These are phyloP conservation scores for Aspergillus ruber DNA, from an alignment of 2,329 filamentous ascomycete species.

Conservation along the genomic window DNA sequence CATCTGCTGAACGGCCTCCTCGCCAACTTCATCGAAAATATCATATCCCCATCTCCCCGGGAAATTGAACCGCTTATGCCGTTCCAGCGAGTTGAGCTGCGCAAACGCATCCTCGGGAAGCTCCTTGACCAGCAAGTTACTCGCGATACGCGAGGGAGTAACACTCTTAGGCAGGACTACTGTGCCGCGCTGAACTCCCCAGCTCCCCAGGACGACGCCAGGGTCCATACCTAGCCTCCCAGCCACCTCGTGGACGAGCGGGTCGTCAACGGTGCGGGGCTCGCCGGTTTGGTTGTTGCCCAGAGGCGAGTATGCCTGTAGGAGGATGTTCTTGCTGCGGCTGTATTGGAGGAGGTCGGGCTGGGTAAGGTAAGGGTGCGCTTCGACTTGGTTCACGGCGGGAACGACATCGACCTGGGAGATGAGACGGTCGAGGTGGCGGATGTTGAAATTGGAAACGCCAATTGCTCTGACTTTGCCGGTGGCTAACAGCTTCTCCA, in stretches of 20 bases:
- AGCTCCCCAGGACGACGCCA: slow-evolving; percentile 49
- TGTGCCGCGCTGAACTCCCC: slow-evolving; percentile 49
- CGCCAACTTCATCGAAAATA: slow-evolving; percentile 28
- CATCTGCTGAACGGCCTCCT: slow-evolving; percentile 13
- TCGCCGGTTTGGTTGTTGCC: slow-evolving; percentile 44
- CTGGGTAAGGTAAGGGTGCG: slow-evolving; percentile 31
- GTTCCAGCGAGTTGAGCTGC: slow-evolving; percentile 22
- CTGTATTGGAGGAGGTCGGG: slow-evolving; percentile 48
- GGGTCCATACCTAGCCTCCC: slow-evolving; percentile 54
- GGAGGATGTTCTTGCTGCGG: slow-evolving; percentile 47
- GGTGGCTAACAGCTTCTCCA: slow-evolving; percentile 52
- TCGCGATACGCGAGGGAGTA: slow-evolving; percentile 44
- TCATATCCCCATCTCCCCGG: slow-evolving; percentile 26
- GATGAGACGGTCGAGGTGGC: slow-evolving; percentile 66
- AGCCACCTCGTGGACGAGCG: slow-evolving; percentile 54
- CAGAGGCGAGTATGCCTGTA: slow-evolving; percentile 51
- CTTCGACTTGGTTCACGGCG: slow-evolving; percentile 63
- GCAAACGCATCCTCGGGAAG: slow-evolving; percentile 21
- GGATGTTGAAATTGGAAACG: slow-evolving; percentile 66
- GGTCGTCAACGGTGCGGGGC: slow-evolving; percentile 49
- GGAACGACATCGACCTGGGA: slow-evolving; percentile 57
- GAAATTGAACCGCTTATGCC: slow-evolving; percentile 29
- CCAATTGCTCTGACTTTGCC: slow-evolving; percentile 63
- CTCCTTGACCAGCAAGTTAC: slow-evolving; percentile 35
- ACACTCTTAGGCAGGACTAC: slow-evolving; percentile 51